These are phyloP conservation scores for Parasitella parasitica DNA, from an alignment of 371 early-diverging fungal species.

Conservation along the genomic window DNA sequence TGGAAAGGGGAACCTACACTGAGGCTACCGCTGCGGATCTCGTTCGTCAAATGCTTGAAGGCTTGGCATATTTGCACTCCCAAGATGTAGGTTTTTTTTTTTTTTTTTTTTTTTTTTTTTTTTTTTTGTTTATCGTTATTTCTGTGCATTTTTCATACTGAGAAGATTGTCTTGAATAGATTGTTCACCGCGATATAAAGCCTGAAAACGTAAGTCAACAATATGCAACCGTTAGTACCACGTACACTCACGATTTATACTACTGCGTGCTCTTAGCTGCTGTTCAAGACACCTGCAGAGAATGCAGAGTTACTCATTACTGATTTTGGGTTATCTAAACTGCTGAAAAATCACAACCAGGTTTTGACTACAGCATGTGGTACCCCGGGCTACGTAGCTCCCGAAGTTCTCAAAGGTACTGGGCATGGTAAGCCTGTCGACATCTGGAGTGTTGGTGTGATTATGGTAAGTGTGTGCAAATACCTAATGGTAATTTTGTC, in stretches of 20 bases:
- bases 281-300: constrained; percentile 55
- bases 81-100: constrained; percentile 44
- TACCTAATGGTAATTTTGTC: too few species aligned
- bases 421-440: constrained; percentile 72
- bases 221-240: not conserved
- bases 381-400: constrained; percentile 86
- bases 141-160: not conserved
- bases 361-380: constrained; percentile 78
- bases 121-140: too few species aligned
- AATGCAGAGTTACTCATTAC: constrained; percentile 61
- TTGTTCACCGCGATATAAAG: constrained; percentile 86
- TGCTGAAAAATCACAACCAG: constrained; percentile 60
- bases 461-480: constrained; percentile 49
- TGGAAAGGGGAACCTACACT: constrained; percentile 70
- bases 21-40: constrained; percentile 66
- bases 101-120: too few species aligned
- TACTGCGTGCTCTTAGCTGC: constrained; percentile 29
- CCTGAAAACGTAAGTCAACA: constrained; percentile 64
- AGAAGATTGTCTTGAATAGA: constrained; percentile 27
- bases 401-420: constrained; percentile 73
- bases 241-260: not conserved
- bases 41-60: constrained; percentile 72
- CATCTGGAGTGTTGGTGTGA: constrained; percentile 90
- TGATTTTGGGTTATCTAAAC: constrained; percentile 81
- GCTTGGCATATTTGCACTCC: constrained; percentile 76